Conservation (phyloP, 495 filamentous ascomycete species). For the Penicillium lividum region DNA sequence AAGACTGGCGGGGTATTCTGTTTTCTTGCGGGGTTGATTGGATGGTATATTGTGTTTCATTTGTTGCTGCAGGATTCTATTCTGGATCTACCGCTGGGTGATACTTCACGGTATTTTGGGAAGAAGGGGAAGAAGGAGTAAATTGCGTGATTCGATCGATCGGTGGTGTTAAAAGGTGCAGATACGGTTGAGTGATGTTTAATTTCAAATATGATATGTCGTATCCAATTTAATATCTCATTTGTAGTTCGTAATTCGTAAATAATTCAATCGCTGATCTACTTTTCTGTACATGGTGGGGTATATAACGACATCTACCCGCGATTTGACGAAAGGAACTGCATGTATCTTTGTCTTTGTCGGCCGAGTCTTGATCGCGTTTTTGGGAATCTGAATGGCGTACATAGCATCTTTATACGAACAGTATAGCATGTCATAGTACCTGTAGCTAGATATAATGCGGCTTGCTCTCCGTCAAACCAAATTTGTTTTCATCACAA, state of each 20-base stretch:
- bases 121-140: conserved; percentile 25
- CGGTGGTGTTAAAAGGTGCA: background rate
- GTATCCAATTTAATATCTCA: background rate
- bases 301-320: conserved; percentile 23
- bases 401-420: conserved; percentile 8
- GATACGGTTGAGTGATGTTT: conserved; percentile 1
- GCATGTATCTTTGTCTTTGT: conserved; percentile 2
- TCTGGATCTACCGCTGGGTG: conserved; percentile 46
- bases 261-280: background rate
- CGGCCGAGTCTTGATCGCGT: conserved; percentile 6
- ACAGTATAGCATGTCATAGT: conserved; percentile 17
- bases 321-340: conserved; percentile 17
- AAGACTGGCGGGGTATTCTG: conserved; percentile 49
- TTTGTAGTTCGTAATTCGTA: background rate
- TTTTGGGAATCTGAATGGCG: background rate
- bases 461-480: background rate
- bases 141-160: conserved; percentile 8
- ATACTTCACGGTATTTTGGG: conserved; percentile 45
- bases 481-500: background rate
- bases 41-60: conserved; percentile 52
- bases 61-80: conserved; percentile 46
- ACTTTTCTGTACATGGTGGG: background rate
- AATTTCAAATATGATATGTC: background rate
- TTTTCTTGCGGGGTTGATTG: conserved; percentile 48
- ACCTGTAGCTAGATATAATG: conserved; percentile 5